Evolutionary conservation across 306 rosid genomes (phyloP), one percentile per base, ranked within the genome.

Genomic region (Dalbergia cultrata): DNA sequence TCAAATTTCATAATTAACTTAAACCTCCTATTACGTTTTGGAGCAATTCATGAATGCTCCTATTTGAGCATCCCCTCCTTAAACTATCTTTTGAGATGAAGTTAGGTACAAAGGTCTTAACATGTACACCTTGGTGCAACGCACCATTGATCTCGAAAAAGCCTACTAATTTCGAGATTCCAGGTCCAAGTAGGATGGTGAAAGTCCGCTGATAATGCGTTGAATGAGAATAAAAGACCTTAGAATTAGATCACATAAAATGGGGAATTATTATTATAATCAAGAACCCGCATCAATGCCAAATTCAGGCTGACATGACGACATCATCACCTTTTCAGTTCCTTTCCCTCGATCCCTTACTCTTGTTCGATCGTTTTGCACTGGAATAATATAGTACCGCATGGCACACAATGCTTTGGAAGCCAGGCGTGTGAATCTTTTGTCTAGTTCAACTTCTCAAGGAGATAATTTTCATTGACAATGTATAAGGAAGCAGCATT

Each of bases 201-300:
- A 65, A 64, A 64, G 52, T 37, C 13, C 9, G 14, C 35, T 18
- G 63, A 39, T n/a, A 49, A 35, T 50, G 39, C 45, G 47, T 61
- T 53, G 64, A 77, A 77, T 64, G 43, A 37, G 75, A 77, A 77
- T 56, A 77, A 54, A 49, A 53, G 44, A 26, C 33, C 13, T 53
- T 39, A 2, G 12, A 54, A 9, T 53, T 39, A 2, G 12, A 54
- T 65, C 8, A 53, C 13, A 35, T 35, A 19, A 53, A 50, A 18
- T 52, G 61, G 57, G 63, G 66, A 65, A 12, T 77, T 77, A 56
- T 39, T 49, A 56, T 21, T 12, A 14, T 19, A 47, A 49, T 63
- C 72, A 76, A 64, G 74, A 66, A 77, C 56, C 60, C 8, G 56
- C 72, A 77, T 77, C 74, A 52, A 63, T 77, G 44, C 73, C 74